Evolutionary conservation across 139 green algal species (phyloP).

Genomic region (Micractinium conductrix): DNA sequence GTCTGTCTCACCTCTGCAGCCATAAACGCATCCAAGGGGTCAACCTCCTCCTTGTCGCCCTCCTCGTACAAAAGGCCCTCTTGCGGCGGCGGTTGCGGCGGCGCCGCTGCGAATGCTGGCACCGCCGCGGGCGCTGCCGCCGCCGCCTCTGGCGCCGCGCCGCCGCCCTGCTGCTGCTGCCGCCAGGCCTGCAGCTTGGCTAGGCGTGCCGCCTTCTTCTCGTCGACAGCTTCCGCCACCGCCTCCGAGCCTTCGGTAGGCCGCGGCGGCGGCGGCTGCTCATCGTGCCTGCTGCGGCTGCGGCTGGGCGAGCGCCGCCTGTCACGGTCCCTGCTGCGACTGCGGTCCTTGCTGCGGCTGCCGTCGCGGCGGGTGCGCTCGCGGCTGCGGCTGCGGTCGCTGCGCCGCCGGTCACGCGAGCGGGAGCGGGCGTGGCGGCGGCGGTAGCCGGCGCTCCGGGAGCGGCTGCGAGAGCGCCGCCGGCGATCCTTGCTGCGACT

Average conservation of each 20-base stretch:
- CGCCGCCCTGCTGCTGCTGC: constrained; percentile 41
- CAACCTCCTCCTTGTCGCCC: constrained; percentile 65
- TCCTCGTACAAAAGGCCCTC: constrained; percentile 13
- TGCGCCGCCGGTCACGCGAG: neutral
- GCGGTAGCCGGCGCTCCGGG: neutral
- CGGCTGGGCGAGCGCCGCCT: constrained; percentile 21
- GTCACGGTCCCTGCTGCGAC: constrained; percentile 13
- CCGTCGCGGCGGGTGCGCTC: neutral
- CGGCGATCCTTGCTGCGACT: constrained; percentile 17
- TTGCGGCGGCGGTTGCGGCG: neutral
- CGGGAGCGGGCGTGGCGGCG: neutral
- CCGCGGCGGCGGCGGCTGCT: constrained; percentile 25
- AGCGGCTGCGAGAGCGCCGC: neutral
- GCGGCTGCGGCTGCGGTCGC: neutral
- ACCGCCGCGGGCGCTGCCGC: neutral
- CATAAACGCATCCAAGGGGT: constrained; percentile 92
- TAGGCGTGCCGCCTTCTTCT: constrained; percentile 46
- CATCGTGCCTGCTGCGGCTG: constrained; percentile 22
- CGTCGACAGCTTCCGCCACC: constrained; percentile 11
- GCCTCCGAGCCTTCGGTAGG: neutral
- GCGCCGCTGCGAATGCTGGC: neutral
- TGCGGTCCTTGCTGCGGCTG: no score
- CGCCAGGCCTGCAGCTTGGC: constrained; percentile 59
- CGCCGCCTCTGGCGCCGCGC: neutral
- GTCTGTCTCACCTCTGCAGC: constrained; percentile 60